Percentiles rank a stretch among this genome's conserved stretches.
phyloP scores from a whole-genome alignment of 805 yeast genomes.

The Lipomyces spencermartinsiae region DNA sequence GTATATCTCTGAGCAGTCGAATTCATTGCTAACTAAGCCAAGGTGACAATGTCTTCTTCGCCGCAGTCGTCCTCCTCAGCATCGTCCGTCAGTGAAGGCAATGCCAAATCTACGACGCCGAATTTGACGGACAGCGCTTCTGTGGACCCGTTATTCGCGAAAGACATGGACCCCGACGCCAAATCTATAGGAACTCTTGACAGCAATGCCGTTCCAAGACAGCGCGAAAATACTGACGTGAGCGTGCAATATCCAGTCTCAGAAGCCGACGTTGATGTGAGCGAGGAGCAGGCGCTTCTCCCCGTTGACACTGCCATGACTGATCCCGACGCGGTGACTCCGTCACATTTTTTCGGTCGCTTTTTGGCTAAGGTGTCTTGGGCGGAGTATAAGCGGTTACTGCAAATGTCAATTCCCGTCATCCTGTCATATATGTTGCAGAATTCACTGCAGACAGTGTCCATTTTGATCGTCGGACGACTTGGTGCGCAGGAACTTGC shows the following conservation, averaged over 20 bases:
- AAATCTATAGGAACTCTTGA: constrained; percentile 17
- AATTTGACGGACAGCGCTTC: not conserved
- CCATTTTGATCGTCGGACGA: constrained; percentile 39
- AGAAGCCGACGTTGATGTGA: constrained; percentile 4
- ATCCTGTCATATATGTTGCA: constrained; percentile 40
- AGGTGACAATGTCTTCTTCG: not conserved
- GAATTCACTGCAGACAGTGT: constrained; percentile 41
- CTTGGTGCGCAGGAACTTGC: constrained; percentile 40
- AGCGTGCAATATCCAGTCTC: not conserved
- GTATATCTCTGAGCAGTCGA: not conserved
- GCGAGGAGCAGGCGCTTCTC: not conserved
- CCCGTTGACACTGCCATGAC: constrained; percentile 32
- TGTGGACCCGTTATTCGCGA: not conserved
- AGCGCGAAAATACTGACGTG: constrained; percentile 8
- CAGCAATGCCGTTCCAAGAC: constrained; percentile 7
- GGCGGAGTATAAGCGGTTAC: constrained; percentile 32
- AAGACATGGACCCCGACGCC: constrained; percentile 19
- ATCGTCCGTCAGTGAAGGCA: not conserved
- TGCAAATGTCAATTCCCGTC: constrained; percentile 39
- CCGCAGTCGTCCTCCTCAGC: not conserved
- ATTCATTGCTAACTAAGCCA: not conserved
- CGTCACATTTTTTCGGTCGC: constrained; percentile 22
- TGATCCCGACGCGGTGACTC: constrained; percentile 24
- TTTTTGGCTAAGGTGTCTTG: constrained; percentile 26
- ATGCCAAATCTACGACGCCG: not conserved